Evolutionary conservation across 805 yeast genomes (phyloP), one percentile per base, ranked within the genome.

Genomic region (Tetrapisispora taiwanensis): DNA sequence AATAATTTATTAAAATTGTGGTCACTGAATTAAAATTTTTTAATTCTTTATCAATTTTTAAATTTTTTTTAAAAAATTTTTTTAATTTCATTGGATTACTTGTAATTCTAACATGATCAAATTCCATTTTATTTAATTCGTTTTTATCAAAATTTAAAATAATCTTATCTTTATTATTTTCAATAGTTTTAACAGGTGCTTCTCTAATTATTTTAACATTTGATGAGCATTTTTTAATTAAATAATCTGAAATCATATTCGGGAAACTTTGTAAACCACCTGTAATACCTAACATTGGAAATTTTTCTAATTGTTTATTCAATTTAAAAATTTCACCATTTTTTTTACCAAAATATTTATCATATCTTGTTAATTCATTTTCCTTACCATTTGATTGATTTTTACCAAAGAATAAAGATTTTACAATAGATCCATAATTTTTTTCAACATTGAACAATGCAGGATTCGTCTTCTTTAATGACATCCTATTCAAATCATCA

Each of bases 1-100:
- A 84, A 30, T 84, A 68, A 54, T 92, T 89, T 19, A 80, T 84
- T 44, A 90, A 71, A 19, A 79, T 73, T 15, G 92, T 72, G n/a
- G 68, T 67, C 22, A 69, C 65, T 5, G 60, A 52, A n/a, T 62
- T 60, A 9, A 62, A 54, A 35, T 48, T 54, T 18, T 53, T 46
- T 22, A 68, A 43, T 14, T 52, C 45, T 2, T 55, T 36, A 4
- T 55, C 51, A 13, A 62, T 39, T 0, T 50, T 30, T 30, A 52
- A 39, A 32, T 44, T 30, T 3, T 51, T 45, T 7, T 43, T 37
- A 13, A 74, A 27, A n/a, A 72, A 34, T 6, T 59, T 43, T 13
- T 72, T 52, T 24, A 79, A 56, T 1, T 54, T 52, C 13, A 66
- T 56, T 1, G 79, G 70, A 44, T 72, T 73, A 28, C 79, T 69